Evolutionary conservation across 768 basidiomycete species (phyloP).

Genomic region (Boletus pseudo-olivaceus): DNA sequence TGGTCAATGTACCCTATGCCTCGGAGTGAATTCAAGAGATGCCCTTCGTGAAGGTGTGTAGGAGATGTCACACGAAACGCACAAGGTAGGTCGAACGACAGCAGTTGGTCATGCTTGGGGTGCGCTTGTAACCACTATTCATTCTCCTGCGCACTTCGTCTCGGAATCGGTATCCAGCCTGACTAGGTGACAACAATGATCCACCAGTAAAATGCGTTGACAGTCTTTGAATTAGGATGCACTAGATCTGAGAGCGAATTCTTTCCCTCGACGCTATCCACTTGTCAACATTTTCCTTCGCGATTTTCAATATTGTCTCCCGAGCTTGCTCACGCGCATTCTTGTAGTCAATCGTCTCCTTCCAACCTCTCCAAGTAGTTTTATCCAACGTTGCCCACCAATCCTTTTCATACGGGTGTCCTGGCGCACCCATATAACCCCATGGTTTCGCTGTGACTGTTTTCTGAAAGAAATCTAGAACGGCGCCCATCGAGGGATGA

Average conservation of each 20-base stretch:
- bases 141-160: no score
- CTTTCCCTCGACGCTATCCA: neutral
- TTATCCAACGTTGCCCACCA: conserved; percentile 44
- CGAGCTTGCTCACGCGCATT: neutral
- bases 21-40: no score
- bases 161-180: no score
- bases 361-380: conserved; percentile 40
- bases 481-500: neutral
- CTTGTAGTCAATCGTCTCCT: conserved; percentile 10
- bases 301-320: no score
- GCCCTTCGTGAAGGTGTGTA: no score
- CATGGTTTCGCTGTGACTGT: conserved; percentile 44
- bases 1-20: no score
- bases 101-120: neutral
- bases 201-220: neutral
- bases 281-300: neutral
- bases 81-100: no score
- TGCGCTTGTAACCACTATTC: no score
- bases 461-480: neutral
- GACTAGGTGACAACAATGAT: neutral
- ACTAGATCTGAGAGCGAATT: neutral
- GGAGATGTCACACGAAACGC: neutral
- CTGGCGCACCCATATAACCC: conserved; percentile 51
- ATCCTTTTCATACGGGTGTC: conserved; percentile 42
- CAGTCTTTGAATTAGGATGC: neutral